These are phyloP conservation scores for Lipomyces lipofer DNA, from an alignment of 805 yeast genomes.

Conservation along the genomic window DNA sequence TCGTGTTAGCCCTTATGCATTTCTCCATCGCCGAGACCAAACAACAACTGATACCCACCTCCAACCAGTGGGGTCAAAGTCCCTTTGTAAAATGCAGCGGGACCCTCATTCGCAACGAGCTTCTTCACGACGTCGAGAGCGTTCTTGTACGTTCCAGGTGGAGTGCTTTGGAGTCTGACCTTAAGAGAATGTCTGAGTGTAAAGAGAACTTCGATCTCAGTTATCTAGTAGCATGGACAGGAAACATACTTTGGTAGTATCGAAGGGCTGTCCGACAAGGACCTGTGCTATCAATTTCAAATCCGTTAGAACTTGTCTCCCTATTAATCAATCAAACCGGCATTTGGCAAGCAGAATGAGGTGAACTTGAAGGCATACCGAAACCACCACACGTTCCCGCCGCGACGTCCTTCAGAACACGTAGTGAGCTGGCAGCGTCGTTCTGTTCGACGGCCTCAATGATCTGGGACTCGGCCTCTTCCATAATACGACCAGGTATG, in stretches of 20 bases:
- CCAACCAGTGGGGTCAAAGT: conserved; percentile 91
- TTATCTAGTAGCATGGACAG: neutral
- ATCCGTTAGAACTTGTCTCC: too few species aligned
- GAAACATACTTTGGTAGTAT: conserved; percentile 30
- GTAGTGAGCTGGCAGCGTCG: conserved; percentile 13
- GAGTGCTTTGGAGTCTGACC: conserved; percentile 86
- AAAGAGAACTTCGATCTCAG: too few species aligned
- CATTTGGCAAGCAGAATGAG: too few species aligned
- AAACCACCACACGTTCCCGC: conserved; percentile 96
- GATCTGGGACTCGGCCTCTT: conserved; percentile 25
- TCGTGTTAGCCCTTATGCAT: conserved; percentile 52
- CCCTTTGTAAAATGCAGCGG: conserved; percentile 86
- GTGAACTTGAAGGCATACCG: conserved; percentile 26
- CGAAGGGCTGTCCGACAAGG: conserved; percentile 70
- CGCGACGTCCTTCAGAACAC: conserved; percentile 72
- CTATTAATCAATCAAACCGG: too few species aligned
- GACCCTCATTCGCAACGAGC: conserved; percentile 77
- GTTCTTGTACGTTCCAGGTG: conserved; percentile 70
- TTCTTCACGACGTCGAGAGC: conserved; percentile 75
- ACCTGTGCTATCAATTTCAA: conserved; percentile 65
- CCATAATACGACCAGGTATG: too few species aligned
- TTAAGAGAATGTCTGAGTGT: conserved; percentile 62
- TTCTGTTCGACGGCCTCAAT: conserved; percentile 29
- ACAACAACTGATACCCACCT: conserved; percentile 39
- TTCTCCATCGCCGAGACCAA: too few species aligned